Conservation (phyloP, 352 stramenopile genomes). For the Globisporangium solare region DNA sequence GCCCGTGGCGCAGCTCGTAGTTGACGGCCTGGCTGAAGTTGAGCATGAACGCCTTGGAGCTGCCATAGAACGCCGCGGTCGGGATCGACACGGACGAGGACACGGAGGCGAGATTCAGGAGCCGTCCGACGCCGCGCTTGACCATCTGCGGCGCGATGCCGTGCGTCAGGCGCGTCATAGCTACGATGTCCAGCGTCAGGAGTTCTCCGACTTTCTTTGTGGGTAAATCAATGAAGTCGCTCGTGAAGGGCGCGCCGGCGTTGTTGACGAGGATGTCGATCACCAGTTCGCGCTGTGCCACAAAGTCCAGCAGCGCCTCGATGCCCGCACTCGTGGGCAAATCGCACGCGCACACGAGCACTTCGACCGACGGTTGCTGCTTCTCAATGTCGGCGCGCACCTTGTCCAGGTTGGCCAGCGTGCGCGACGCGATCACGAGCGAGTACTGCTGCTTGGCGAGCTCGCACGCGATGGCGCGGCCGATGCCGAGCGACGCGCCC, state of each 20-base stretch:
- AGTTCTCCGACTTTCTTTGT: constrained; percentile 36
- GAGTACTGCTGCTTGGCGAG: constrained; percentile 60
- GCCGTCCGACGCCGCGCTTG: constrained; percentile 46
- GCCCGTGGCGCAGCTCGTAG: constrained; percentile 53
- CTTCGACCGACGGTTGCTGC: constrained; percentile 19
- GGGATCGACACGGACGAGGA: constrained; percentile 42
- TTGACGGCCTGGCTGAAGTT: constrained; percentile 66
- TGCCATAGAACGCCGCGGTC: constrained; percentile 54
- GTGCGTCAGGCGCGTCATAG: constrained; percentile 42
- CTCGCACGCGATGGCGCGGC: constrained; percentile 57
- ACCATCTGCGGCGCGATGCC: constrained; percentile 65
- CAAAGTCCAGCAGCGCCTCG: constrained; percentile 27
- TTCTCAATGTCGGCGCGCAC: constrained; percentile 54
- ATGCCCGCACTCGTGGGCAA: constrained; percentile 32
- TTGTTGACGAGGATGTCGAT: constrained; percentile 83
- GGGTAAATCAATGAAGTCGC: neutral
- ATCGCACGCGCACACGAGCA: constrained; percentile 45
- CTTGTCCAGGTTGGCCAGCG: constrained; percentile 33
- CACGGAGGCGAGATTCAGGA: constrained; percentile 77
- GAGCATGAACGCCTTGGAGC: constrained; percentile 60
- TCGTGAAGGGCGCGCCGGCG: constrained; percentile 15
- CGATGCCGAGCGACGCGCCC: constrained; percentile 66
- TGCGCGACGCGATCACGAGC: constrained; percentile 51
- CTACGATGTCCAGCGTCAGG: constrained; percentile 54
- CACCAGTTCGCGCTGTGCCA: constrained; percentile 33